phyloP scores from a whole-genome alignment of 2,329 filamentous ascomycete species.

The Diplodia scrobiculata region DNA sequence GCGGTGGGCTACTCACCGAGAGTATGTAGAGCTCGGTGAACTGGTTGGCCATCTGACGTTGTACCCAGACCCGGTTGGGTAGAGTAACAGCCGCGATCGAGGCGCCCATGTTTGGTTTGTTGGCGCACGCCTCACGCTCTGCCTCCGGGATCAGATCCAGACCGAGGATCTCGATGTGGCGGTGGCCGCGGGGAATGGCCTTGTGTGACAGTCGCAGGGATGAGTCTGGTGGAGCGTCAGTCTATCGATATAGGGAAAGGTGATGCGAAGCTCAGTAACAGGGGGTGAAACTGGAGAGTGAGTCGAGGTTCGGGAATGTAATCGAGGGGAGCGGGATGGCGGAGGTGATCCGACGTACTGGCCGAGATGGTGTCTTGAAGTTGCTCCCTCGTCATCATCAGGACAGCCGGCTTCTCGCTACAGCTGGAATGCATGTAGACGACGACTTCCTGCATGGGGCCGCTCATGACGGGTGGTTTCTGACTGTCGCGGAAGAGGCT shows the following conservation, averaged over 20 bases:
- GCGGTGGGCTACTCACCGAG: background rate
- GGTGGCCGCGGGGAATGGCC: constrained; percentile 3
- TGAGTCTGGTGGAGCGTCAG: background rate
- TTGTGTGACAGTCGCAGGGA: constrained; percentile 1
- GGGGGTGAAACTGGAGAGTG: background rate
- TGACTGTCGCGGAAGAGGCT: background rate
- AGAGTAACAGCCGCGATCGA: constrained; percentile 6
- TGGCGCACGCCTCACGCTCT: background rate
- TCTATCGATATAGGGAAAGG: no score
- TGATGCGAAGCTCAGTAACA: background rate
- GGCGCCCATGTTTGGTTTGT: constrained; percentile 6
- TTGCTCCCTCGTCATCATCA: constrained; percentile 11
- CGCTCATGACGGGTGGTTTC: background rate
- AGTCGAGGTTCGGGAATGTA: background rate
- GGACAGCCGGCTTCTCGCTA: background rate
- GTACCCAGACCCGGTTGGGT: constrained; percentile 20
- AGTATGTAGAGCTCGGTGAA: constrained; percentile 14
- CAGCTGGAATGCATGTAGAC: constrained; percentile 19
- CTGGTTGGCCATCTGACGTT: constrained; percentile 3
- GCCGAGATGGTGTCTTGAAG: background rate
- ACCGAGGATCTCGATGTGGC: constrained; percentile 1
- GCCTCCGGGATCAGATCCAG: constrained; percentile 5
- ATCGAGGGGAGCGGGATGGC: background rate
- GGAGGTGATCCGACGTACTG: background rate
- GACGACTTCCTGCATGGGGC: constrained; percentile 1